Conservation (phyloP, 331 rosid species). For the Acacia pycnantha region DNA sequence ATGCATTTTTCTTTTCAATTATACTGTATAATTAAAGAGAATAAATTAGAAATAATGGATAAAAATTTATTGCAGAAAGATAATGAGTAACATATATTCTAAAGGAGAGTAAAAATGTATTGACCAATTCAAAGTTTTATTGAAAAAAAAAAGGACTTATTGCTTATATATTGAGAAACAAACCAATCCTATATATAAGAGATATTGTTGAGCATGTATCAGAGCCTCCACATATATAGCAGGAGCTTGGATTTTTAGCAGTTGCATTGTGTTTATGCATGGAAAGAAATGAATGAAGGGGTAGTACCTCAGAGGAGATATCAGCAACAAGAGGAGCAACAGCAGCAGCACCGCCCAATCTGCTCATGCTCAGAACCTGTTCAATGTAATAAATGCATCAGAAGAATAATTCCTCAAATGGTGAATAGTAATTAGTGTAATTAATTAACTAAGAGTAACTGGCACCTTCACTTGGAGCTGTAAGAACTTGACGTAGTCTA, state of each 20-base stretch:
- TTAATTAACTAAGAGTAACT: too few relatives aligned
- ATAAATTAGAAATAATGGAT: too few relatives aligned
- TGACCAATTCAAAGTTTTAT: too few relatives aligned
- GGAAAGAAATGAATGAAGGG: background rate
- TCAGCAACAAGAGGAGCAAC: conserved; percentile 61
- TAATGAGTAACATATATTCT: too few relatives aligned
- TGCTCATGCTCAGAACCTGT: conserved; percentile 81
- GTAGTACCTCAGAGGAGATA: conserved; percentile 54
- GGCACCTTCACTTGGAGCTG: conserved; percentile 83
- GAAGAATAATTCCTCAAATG: background rate
- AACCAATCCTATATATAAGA: too few relatives aligned
- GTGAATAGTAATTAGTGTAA: background rate
- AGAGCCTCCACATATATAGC: too few relatives aligned
- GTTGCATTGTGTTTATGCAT: background rate
- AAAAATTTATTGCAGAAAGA: too few relatives aligned
- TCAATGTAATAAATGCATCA: background rate
- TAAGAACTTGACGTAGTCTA: conserved; percentile 72
- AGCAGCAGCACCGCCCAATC: conserved; percentile 74
- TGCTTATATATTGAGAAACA: too few relatives aligned
- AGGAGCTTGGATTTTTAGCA: background rate
- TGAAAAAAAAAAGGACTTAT: too few relatives aligned
- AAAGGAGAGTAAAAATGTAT: too few relatives aligned
- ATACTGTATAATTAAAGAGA: too few relatives aligned
- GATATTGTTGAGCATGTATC: background rate
- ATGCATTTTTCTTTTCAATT: too few relatives aligned